A percentile compares a stretch with the other conserved stretches of the same genome.
Evolutionary conservation across 2,329 filamentous ascomycete species (phyloP).

Genomic region (Aspergillus latus): DNA sequence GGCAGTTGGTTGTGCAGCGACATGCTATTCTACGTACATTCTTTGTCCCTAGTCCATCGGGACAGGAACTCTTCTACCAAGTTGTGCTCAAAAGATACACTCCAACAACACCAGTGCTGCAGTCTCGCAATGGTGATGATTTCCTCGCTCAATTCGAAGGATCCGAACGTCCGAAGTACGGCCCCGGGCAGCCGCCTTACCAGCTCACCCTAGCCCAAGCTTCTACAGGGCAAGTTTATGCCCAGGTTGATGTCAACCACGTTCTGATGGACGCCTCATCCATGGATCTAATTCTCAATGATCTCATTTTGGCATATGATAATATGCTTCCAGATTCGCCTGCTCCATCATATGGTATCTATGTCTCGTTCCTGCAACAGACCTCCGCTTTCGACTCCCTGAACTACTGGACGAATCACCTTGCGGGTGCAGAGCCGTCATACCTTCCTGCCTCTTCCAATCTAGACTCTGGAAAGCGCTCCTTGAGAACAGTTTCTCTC

Average conservation of each 20-base stretch:
- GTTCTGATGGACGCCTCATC: conserved; percentile 11
- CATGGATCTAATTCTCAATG: conserved; percentile 5
- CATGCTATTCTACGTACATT: conserved; percentile 15
- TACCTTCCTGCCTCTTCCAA: background rate
- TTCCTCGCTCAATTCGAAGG: background rate
- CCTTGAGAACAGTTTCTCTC: background rate
- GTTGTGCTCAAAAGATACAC: conserved; percentile 13
- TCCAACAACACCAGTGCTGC: background rate
- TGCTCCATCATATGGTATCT: conserved; percentile 5
- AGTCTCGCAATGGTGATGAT: background rate
- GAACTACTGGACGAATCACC: conserved; percentile 3
- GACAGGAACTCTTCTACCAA: conserved; percentile 11
- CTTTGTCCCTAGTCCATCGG: conserved; percentile 6
- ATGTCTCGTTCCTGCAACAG: conserved; percentile 4
- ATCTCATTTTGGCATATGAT: conserved; percentile 6
- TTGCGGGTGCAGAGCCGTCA: conserved; percentile 1
- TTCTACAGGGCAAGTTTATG: background rate
- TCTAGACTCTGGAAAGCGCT: background rate
- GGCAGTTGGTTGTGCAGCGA: conserved; percentile 12
- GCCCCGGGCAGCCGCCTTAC: background rate
- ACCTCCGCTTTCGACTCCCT: background rate
- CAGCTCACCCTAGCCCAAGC: conserved; percentile 1
- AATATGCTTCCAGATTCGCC: background rate
- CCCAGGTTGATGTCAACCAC: conserved; percentile 11
- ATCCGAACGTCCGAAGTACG: background rate